Evolutionary conservation across 2,329 filamentous ascomycete species (phyloP).

Genomic region (Huntiella bhutanensis): DNA sequence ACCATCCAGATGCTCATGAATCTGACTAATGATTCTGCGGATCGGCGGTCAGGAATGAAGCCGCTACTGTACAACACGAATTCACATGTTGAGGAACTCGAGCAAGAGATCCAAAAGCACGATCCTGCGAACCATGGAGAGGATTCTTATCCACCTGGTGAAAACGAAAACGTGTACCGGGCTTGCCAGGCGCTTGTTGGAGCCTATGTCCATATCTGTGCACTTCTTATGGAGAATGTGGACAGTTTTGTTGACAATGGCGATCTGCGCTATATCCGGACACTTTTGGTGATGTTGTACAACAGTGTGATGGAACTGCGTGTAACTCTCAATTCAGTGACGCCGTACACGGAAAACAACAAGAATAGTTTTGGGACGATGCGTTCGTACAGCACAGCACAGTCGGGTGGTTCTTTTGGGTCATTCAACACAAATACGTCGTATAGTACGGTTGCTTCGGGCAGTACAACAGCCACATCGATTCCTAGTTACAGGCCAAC

Average conservation of each 20-base stretch:
- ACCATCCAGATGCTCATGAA: constrained; percentile 48
- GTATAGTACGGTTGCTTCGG: constrained; percentile 1
- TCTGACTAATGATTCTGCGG: constrained; percentile 39
- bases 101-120: constrained; percentile 44
- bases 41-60: constrained; percentile 44
- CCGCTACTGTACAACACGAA: constrained; percentile 51
- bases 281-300: constrained; percentile 42
- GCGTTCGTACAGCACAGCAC: not conserved
- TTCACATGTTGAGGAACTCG: constrained; percentile 45
- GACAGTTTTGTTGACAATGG: constrained; percentile 46
- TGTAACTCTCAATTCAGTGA: constrained; percentile 27
- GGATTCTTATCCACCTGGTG: constrained; percentile 25
- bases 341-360: constrained; percentile 8
- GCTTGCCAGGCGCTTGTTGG: constrained; percentile 44
- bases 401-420: not conserved
- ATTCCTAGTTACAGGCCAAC: constrained; percentile 3
- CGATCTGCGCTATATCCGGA: constrained; percentile 47
- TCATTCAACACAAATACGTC: constrained; percentile 2
- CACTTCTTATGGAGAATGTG: constrained; percentile 39
- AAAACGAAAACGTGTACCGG: constrained; percentile 44
- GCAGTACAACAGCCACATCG: constrained; percentile 5
- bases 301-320: constrained; percentile 50
- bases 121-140: constrained; percentile 24
- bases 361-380: constrained; percentile 2
- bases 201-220: constrained; percentile 47